Percentiles rank a stretch among this genome's conserved stretches.
phyloP scores from a whole-genome alignment of 805 yeast genomes.

The Priceomyces haplophilus region DNA sequence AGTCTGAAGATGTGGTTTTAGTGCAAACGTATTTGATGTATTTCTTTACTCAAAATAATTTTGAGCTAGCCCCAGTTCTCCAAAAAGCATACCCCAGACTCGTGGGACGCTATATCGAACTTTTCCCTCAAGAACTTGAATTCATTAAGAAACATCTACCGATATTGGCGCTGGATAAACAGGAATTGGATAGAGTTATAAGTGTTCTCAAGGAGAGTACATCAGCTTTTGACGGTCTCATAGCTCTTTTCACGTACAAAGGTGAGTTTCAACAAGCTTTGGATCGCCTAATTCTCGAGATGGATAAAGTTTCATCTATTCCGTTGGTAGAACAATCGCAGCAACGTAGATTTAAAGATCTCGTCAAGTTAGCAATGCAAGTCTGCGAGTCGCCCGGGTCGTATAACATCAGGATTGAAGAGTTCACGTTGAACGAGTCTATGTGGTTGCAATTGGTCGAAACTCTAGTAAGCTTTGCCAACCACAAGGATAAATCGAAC shows the following conservation, averaged over 20 bases:
- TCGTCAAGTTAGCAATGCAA: conserved; percentile 29
- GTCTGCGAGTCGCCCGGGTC: conserved; percentile 23
- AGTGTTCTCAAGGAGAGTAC: conserved; percentile 19
- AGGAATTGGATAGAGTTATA: conserved; percentile 5
- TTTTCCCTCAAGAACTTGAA: conserved; percentile 9
- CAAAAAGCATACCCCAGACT: conserved; percentile 22
- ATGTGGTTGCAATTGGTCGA: conserved; percentile 31
- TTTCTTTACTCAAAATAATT: conserved; percentile 19
- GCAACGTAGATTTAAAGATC: conserved; percentile 26
- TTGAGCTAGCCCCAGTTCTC: conserved; percentile 7
- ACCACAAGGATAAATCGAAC: conserved; percentile 1
- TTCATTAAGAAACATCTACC: conserved; percentile 13
- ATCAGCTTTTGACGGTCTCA: conserved; percentile 27
- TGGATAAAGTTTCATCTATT: conserved; percentile 18
- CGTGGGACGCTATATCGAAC: conserved; percentile 13
- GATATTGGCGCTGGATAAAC: conserved; percentile 6
- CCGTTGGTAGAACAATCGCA: conserved; percentile 9
- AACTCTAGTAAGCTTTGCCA: conserved; percentile 19
- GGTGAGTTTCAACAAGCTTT: conserved; percentile 29
- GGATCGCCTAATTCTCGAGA: conserved; percentile 16
- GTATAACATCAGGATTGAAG: conserved; percentile 6
- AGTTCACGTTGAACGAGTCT: conserved; percentile 19
- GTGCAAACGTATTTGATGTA: conserved; percentile 31
- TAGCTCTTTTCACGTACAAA: conserved; percentile 24
- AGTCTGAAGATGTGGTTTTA: conserved; percentile 18